Evolutionary conservation across 352 stramenopile species (phyloP).

Genomic region (Phytophthora agathidicida): DNA sequence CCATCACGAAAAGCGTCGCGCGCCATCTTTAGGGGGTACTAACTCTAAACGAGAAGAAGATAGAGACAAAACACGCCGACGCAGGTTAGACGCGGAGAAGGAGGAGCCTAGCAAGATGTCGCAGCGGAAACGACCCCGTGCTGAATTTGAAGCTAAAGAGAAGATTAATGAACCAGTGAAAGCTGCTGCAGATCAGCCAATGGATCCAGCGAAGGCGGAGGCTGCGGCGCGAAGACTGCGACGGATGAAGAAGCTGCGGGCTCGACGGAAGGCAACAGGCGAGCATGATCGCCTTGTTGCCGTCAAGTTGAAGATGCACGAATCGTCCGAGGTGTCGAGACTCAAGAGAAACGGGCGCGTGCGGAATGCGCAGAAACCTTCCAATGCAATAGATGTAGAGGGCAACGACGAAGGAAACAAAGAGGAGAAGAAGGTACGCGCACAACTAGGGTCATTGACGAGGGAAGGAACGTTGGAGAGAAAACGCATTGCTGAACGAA

Average conservation of each 20-base stretch:
- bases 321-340: not conserved
- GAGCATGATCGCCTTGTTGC: constrained; percentile 12
- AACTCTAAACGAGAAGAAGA: not conserved
- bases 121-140: constrained; percentile 9
- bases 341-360: constrained; percentile 17
- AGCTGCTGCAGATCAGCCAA: not conserved
- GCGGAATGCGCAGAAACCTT: constrained; percentile 6
- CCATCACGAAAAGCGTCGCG: not conserved
- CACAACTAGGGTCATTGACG: not conserved
- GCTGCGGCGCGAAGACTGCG: constrained; percentile 6
- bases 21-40: not conserved
- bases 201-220: constrained; percentile 5
- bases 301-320: constrained; percentile 17
- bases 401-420: not conserved
- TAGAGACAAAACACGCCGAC: not conserved
- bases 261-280: constrained; percentile 20
- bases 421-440: not conserved
- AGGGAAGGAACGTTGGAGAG: constrained; percentile 4
- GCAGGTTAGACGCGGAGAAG: not conserved
- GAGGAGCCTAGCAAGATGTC: not conserved
- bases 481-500: not conserved
- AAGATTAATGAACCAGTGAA: not conserved
- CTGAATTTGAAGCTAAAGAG: not conserved
- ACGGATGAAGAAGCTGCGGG: constrained; percentile 24
- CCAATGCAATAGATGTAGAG: not conserved